phyloP scores from a whole-genome alignment of 2,329 filamentous ascomycete genomes.

The Myriangium duriaei region DNA sequence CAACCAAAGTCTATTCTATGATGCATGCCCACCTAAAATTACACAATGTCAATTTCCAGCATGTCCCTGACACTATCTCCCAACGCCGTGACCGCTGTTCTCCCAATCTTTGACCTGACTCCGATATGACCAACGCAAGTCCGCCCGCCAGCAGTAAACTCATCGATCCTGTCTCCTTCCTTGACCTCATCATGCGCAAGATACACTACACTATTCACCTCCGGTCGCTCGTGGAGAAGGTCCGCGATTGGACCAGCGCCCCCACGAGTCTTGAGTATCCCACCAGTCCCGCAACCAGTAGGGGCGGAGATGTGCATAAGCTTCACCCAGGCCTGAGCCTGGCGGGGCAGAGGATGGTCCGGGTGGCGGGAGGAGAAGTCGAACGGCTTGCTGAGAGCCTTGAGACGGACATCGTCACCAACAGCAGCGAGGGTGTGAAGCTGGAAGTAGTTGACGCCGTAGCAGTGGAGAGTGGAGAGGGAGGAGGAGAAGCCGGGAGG shows the following conservation, averaged over 20 bases:
- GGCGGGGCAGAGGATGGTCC: background rate
- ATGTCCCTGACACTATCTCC: background rate
- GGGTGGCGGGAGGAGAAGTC: background rate
- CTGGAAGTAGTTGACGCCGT: constrained; percentile 18
- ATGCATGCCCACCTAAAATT: background rate
- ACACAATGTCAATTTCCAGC: background rate
- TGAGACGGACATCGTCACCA: constrained; percentile 13
- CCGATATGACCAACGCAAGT: background rate
- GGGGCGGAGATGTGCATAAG: background rate
- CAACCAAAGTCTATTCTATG: too few relatives aligned
- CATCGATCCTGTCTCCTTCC: background rate
- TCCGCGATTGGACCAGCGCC: background rate
- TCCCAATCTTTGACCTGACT: background rate
- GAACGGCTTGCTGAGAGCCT: background rate
- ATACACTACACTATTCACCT: background rate
- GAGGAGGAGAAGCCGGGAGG: constrained; percentile 14
- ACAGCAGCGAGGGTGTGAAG: constrained; percentile 13
- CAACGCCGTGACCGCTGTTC: background rate
- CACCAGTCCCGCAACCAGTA: background rate
- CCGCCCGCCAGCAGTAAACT: background rate
- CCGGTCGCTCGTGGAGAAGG: background rate
- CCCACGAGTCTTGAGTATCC: background rate
- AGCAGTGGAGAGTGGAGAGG: constrained; percentile 11
- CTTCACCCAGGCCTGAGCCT: background rate
- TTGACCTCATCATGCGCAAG: background rate